These are phyloP conservation scores for Penicillium arizonense DNA, from an alignment of 495 filamentous ascomycete species.

Conservation along the genomic window DNA sequence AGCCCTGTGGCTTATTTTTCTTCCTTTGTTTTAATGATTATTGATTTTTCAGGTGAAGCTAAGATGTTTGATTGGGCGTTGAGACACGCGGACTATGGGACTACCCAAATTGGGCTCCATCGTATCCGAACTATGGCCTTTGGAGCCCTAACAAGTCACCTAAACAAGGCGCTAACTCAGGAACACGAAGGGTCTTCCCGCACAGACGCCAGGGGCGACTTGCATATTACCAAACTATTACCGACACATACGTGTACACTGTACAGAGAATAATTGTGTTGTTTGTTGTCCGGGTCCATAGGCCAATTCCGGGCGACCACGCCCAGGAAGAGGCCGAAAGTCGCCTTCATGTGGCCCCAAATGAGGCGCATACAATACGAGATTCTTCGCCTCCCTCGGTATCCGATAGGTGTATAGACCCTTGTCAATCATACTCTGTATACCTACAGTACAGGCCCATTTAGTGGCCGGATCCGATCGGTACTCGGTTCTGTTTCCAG, in stretches of 20 bases:
- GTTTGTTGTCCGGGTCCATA: too few species aligned
- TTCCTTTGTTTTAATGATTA: constrained; percentile 5
- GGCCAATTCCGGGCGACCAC: background rate
- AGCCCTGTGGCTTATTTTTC: constrained; percentile 8
- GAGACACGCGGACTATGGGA: constrained; percentile 11
- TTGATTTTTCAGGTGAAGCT: constrained; percentile 1
- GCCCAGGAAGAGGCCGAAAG: background rate
- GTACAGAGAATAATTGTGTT: too few species aligned
- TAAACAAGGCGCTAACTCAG: background rate
- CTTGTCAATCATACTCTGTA: background rate
- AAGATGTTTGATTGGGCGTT: constrained; percentile 8
- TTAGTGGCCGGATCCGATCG: too few species aligned
- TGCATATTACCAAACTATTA: too few species aligned
- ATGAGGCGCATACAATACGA: constrained; percentile 1
- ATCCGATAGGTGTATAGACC: background rate
- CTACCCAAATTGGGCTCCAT: constrained; percentile 21
- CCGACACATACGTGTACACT: too few species aligned
- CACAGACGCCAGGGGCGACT: constrained; percentile 10
- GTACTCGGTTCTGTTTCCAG: background rate
- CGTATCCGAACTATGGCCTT: constrained; percentile 19
- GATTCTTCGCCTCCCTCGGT: constrained; percentile 1
- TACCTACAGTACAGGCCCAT: too few species aligned
- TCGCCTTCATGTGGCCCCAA: background rate
- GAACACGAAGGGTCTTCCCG: constrained; percentile 9
- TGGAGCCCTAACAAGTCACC: constrained; percentile 3